Conservation (phyloP, 768 basidiomycete species). For the Suillus clintonianus region DNA sequence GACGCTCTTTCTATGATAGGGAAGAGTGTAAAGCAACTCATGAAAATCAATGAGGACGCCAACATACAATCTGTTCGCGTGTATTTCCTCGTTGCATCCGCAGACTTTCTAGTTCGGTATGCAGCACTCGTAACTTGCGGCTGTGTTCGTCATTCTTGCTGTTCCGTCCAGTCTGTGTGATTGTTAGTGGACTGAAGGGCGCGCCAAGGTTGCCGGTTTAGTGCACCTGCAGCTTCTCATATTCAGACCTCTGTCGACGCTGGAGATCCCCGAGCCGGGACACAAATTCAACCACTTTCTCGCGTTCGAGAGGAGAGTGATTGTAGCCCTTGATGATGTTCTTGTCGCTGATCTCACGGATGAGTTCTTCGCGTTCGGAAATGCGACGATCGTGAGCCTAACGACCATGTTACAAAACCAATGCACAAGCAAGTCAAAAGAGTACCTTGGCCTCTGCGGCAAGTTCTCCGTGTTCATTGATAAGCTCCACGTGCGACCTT, state of each 20-base stretch:
- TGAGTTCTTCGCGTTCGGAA: slow-evolving; percentile 67
- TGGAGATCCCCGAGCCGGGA: slow-evolving; percentile 64
- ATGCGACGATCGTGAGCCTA: slow-evolving; percentile 78
- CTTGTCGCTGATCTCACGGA: slow-evolving; percentile 68
- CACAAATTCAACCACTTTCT: slow-evolving; percentile 74
- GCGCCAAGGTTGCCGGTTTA: not conserved
- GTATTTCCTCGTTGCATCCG: slow-evolving; percentile 54
- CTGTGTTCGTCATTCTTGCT: slow-evolving; percentile 67
- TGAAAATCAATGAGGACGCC: not conserved
- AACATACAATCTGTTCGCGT: slow-evolving; percentile 59
- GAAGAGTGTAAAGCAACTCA: slow-evolving; percentile 2
- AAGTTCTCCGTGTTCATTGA: slow-evolving; percentile 66
- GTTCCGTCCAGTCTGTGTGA: slow-evolving; percentile 48
- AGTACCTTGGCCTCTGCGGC: slow-evolving; percentile 72
- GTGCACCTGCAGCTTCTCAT: slow-evolving; percentile 68
- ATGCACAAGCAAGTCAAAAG: not conserved
- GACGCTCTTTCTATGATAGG: slow-evolving; percentile 46
- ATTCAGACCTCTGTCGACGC: slow-evolving; percentile 59
- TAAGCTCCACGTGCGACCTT: slow-evolving; percentile 53
- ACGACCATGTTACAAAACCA: not conserved
- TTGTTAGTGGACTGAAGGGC: not conserved
- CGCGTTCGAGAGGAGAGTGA: slow-evolving; percentile 66
- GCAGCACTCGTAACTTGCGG: slow-evolving; percentile 55
- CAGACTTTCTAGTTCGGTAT: slow-evolving; percentile 52
- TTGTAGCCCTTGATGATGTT: slow-evolving; percentile 76